A percentile compares a stretch with the other conserved stretches of the same genome.
These are phyloP conservation scores for Dictyostelium purpureum DNA, from an alignment of 78 protist genomes.

Conservation along the genomic window DNA sequence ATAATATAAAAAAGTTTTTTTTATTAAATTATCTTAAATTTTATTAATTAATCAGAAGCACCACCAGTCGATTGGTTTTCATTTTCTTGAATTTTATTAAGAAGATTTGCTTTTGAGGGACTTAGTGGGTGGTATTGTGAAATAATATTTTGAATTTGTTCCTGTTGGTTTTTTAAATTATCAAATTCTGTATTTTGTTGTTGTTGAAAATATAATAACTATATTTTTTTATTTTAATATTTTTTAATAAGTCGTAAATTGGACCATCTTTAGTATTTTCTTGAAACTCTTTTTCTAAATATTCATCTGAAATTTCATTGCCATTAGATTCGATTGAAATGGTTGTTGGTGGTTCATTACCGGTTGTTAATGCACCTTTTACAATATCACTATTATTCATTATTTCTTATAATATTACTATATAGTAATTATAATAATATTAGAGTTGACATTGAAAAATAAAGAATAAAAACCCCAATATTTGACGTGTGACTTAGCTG, in stretches of 20 bases:
- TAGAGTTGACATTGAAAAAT: no score
- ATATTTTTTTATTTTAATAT: no score
- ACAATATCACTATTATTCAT: not conserved
- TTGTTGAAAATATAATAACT: no score
- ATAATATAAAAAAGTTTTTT: no score
- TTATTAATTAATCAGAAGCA: no score
- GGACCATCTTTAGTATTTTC: slow-evolving; percentile 12
- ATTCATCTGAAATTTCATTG: slow-evolving; percentile 7
- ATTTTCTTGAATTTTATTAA: no score
- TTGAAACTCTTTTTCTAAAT: slow-evolving; percentile 20
- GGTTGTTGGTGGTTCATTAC: not conserved
- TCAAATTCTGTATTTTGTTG: slow-evolving; percentile 29
- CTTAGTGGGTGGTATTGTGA: slow-evolving; percentile 8
- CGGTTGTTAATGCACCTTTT: not conserved
- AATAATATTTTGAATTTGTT: slow-evolving; percentile 23
- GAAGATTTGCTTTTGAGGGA: slow-evolving; percentile 4
- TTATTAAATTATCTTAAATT: no score
- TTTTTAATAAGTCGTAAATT: not conserved
- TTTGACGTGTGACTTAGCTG: no score
- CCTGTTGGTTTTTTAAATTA: slow-evolving; percentile 28
- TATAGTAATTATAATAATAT: no score
- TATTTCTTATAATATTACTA: no score
- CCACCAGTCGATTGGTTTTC: no score
- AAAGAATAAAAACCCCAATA: no score
- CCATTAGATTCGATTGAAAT: slow-evolving; percentile 21